phyloP scores from a whole-genome alignment of 1,284 basidiomycete species.

The Trichosporon faecale region DNA sequence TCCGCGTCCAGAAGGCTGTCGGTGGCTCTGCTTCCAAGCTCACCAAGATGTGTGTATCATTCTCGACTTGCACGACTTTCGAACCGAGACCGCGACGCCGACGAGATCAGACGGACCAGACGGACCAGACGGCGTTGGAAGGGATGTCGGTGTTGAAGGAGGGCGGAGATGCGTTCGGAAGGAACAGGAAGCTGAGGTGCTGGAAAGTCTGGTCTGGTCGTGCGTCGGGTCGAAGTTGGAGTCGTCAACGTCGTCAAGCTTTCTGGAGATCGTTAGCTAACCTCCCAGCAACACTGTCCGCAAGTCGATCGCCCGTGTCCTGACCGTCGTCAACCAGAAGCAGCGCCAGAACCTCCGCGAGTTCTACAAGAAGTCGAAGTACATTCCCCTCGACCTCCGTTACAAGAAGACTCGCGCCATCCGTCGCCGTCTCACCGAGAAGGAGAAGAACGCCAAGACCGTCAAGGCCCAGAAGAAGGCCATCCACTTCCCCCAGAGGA shows the following conservation, averaged over 20 bases:
- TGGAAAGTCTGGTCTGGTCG: neutral
- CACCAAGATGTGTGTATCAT: conserved; percentile 81
- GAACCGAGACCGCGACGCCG: neutral
- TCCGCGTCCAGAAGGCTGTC: conserved; percentile 97
- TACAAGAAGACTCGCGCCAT: conserved; percentile 98
- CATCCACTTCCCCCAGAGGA: conserved; percentile 75
- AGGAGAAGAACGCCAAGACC: conserved; percentile 78
- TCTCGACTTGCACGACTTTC: neutral
- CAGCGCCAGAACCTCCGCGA: conserved; percentile 94
- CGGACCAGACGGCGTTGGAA: conserved; percentile 1
- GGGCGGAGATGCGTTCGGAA: neutral
- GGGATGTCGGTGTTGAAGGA: neutral
- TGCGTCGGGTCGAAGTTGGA: neutral
- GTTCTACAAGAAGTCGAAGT: conserved; percentile 90
- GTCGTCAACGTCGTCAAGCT: conserved; percentile 3
- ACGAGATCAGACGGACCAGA: neutral
- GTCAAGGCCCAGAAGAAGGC: conserved; percentile 90
- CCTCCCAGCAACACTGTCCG: conserved; percentile 80
- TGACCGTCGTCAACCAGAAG: conserved; percentile 99
- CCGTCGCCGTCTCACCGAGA: conserved; percentile 87
- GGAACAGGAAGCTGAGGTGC: neutral
- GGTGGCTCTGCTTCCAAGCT: conserved; percentile 95
- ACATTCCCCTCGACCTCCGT: conserved; percentile 94
- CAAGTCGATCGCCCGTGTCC: conserved; percentile 97
- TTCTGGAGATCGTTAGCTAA: neutral